Evolutionary conservation across 225 moss, liverwort and hornwort species (phyloP), one percentile per base, ranked within the genome.

Genomic region (Polytrichum formosum): DNA sequence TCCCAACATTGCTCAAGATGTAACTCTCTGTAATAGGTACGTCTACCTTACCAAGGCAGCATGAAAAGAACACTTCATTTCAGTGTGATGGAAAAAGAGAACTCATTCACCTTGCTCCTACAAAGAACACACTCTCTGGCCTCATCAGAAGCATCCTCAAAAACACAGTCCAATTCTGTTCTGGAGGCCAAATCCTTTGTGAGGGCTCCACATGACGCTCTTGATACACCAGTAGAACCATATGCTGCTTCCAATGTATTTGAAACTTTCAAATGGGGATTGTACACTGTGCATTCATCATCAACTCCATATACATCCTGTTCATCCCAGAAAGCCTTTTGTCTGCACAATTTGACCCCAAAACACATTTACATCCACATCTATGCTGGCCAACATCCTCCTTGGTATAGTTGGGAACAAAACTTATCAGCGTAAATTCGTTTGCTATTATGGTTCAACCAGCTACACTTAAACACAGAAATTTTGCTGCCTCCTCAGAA

Each of bases 101-200:
- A 13, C 2, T 37, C 2, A 37, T 37, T 37, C 37, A 94, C 97
- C 91, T 87, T 86, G 54, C 92, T 86, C 53, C 88, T 82, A 77
- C 97, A 98, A 59, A 98, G 90, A 33, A 92, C 97, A 80, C 97
- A 98, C 71, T 94, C 81, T 76, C 81, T 85, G 7, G 79, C 61
- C 81, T 81, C 80, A 54, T 73, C 56, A 28, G 64, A 30, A 59
- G 78, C 37, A 35, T 78, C 85, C 79, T 37, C 69, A 26, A 64
- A 71, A 19, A 70, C 35, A 62, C 25, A 70, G 54, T 79, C 80
- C 1, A 72, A 63, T 61, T 80, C 82, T 37, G 37, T 37, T 37
- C 10, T 37, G 37, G 2, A 2, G 23, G 67, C 54, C n/a, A 31
- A 27, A 73, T 53, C 37, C 25, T 73, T 27, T 4, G 46, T 8